Conservation (phyloP, 805 yeast species). For the Pichia cabralensis region DNA sequence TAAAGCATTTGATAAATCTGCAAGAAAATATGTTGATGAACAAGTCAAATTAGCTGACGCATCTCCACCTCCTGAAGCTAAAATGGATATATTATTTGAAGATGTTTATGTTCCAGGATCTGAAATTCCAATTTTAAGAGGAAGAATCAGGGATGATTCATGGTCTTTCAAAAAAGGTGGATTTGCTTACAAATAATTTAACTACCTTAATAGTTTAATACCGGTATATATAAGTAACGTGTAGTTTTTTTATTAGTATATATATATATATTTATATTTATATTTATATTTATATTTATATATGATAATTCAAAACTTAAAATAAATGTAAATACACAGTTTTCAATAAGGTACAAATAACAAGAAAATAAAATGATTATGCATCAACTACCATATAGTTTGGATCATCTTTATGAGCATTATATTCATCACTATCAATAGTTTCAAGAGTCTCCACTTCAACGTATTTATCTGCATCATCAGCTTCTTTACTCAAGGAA, state of each 20-base stretch:
- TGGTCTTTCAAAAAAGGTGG: constrained; percentile 44
- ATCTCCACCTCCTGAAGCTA: constrained; percentile 91
- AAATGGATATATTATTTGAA: constrained; percentile 88
- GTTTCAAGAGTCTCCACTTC: constrained; percentile 37
- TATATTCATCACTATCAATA: constrained; percentile 38
- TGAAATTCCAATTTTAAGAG: constrained; percentile 88
- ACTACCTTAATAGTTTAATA: too few relatives aligned
- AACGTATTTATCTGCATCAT: constrained; percentile 16
- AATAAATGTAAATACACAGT: too few relatives aligned
- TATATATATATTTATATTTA: too few relatives aligned
- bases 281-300: not conserved
- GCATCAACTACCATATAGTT: constrained; percentile 31
- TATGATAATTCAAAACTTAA: not conserved
- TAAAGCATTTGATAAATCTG: constrained; percentile 90
- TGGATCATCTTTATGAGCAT: constrained; percentile 36
- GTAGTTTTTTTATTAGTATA: too few relatives aligned
- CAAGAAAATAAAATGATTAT: constrained; percentile 4
- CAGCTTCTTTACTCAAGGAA: too few relatives aligned
- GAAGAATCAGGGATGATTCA: constrained; percentile 92
- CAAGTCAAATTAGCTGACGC: constrained; percentile 91
- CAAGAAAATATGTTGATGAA: constrained; percentile 90
- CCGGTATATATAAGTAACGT: too few relatives aligned
- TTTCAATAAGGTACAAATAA: too few relatives aligned
- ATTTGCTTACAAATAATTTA: constrained; percentile 27
- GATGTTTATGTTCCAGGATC: constrained; percentile 94